Evolutionary conservation across 257 asterid genomes (phyloP).

Genomic region (Lycium barbarum): DNA sequence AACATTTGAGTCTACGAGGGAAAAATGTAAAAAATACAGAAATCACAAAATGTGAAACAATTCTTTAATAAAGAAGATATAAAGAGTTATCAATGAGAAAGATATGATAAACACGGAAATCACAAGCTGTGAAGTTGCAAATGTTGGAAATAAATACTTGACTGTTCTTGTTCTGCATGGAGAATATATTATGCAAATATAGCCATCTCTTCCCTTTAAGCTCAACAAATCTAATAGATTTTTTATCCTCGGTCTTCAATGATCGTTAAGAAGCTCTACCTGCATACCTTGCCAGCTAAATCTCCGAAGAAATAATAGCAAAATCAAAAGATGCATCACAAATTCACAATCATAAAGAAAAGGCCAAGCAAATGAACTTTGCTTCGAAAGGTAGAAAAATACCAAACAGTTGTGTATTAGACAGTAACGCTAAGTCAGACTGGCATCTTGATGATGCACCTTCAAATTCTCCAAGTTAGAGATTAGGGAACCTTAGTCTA

Average conservation of each 20-base stretch:
- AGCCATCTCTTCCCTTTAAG: not conserved
- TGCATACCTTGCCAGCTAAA: conserved; percentile 14
- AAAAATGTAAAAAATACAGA: not conserved
- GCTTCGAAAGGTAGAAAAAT: not conserved
- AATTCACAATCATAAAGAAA: not conserved
- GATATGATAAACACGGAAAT: not conserved
- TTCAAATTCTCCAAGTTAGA: not conserved
- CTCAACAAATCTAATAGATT: not conserved
- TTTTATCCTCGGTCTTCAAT: not conserved
- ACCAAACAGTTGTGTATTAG: not conserved
- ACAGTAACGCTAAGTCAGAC: not conserved
- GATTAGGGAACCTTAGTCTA: not conserved
- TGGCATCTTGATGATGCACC: conserved; percentile 4
- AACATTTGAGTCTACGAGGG: not conserved
- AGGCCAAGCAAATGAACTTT: not conserved
- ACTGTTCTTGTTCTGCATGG: not conserved
- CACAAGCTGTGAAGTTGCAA: not conserved
- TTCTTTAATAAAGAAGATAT: not conserved
- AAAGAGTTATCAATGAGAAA: not conserved
- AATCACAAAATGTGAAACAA: not conserved
- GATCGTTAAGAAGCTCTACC: conserved; percentile 6
- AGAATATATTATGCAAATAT: conserved; percentile 15
- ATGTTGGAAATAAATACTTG: not conserved
- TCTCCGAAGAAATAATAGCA: conserved; percentile 2
- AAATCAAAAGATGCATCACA: not conserved